Evolutionary conservation across 1,284 basidiomycete genomes (phyloP).

Genomic region (Salmacisia buchloeana): DNA sequence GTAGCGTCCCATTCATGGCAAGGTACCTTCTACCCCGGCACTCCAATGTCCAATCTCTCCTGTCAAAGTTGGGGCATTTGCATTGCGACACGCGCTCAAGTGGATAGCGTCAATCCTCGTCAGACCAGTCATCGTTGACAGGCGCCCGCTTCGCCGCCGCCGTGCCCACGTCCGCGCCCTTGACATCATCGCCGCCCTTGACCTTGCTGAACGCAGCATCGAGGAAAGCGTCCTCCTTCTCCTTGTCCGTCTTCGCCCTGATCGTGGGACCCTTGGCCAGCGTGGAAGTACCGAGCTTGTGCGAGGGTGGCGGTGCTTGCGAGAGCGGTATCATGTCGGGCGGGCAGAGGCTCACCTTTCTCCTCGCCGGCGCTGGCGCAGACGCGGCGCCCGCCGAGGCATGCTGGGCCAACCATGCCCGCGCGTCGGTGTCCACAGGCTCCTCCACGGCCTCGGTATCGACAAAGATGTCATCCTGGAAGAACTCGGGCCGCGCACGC

Average conservation of each 20-base stretch:
- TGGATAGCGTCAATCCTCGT: too few relatives aligned
- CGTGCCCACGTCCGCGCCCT: neutral
- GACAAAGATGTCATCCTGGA: constrained; percentile 56
- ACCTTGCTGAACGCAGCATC: constrained; percentile 11
- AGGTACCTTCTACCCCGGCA: too few relatives aligned
- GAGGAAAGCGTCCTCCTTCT: constrained; percentile 12
- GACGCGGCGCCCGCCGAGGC: constrained; percentile 16
- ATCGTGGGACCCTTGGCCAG: constrained; percentile 14
- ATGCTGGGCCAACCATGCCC: constrained; percentile 51
- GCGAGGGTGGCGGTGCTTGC: constrained; percentile 8
- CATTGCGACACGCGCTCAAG: too few relatives aligned
- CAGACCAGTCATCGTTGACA: constrained; percentile 14
- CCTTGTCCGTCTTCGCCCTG: constrained; percentile 14
- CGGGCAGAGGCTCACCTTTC: constrained; percentile 39
- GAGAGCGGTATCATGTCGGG: constrained; percentile 48
- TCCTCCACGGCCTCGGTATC: constrained; percentile 47
- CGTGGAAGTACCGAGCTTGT: constrained; percentile 10
- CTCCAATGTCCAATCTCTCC: too few relatives aligned
- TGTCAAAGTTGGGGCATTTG: too few relatives aligned
- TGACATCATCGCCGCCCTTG: constrained; percentile 8
- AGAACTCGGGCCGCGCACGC: constrained; percentile 51
- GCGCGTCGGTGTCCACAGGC: constrained; percentile 24
- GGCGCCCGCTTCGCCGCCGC: constrained; percentile 14
- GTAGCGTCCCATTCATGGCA: too few relatives aligned
- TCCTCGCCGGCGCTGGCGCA: neutral